Evolutionary conservation across 768 basidiomycete genomes (phyloP).

Genomic region (Hygrophorus russula): DNA sequence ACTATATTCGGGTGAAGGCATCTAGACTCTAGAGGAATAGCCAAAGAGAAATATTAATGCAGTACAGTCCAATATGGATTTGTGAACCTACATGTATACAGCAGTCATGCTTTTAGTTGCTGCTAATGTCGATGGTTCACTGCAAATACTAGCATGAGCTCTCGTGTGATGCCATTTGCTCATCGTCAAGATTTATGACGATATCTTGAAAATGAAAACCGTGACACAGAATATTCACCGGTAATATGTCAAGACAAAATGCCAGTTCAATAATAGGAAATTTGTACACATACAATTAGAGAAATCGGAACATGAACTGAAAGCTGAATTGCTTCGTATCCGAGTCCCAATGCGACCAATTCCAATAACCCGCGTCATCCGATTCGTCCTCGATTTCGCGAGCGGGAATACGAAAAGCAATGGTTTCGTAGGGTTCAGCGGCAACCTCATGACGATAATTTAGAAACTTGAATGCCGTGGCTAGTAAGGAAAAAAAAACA

Average conservation of each 20-base stretch:
- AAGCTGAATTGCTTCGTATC: constrained; percentile 98
- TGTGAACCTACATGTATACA: too few species aligned
- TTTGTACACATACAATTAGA: constrained; percentile 14
- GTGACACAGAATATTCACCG: neutral
- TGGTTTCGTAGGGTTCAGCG: constrained; percentile 98
- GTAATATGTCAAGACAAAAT: neutral
- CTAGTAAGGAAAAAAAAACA: constrained; percentile 20
- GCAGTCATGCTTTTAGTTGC: too few species aligned
- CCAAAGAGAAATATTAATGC: too few species aligned
- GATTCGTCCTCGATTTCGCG: constrained; percentile 94
- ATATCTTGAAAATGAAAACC: too few species aligned
- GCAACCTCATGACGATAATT: constrained; percentile 60
- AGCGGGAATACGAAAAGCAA: constrained; percentile 97
- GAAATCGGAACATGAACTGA: constrained; percentile 88
- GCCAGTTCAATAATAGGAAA: neutral
- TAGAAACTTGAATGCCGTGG: constrained; percentile 8
- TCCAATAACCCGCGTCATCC: constrained; percentile 84
- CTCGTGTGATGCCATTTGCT: too few species aligned
- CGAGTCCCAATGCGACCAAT: constrained; percentile 99
- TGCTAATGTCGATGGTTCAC: too few species aligned
- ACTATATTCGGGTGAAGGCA: too few species aligned
- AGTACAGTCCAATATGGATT: too few species aligned
- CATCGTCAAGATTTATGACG: too few species aligned
- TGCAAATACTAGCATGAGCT: too few species aligned
- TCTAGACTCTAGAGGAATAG: too few species aligned